A percentile compares a stretch with the other conserved stretches of the same genome.
These are phyloP conservation scores for Setaria viridis DNA, from an alignment of 202 grass and related monocot species.

Conservation along the genomic window DNA sequence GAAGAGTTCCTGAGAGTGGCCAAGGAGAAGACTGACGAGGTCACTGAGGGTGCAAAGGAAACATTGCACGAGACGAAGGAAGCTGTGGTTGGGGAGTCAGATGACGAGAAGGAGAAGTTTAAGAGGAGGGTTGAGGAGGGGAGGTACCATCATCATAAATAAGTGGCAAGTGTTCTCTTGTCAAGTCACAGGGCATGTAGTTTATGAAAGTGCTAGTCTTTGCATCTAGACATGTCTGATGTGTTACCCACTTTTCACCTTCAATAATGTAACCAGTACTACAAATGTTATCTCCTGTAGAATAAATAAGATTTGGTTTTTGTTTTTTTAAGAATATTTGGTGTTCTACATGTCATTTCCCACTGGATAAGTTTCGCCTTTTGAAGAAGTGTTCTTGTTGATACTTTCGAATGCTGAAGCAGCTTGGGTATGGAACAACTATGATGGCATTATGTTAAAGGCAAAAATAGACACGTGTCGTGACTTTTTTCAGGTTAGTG, in stretches of 20 bases:
- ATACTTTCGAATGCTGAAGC: neutral
- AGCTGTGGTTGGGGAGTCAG: constrained; percentile 54
- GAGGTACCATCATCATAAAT: constrained; percentile 65
- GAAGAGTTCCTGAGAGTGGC: constrained; percentile 85
- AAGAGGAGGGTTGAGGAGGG: constrained; percentile 76
- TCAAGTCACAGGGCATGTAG: neutral
- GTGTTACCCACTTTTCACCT: constrained; percentile 3
- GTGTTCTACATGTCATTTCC: neutral
- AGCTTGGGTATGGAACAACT: neutral
- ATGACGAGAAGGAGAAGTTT: constrained; percentile 63
- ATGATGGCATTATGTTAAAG: neutral
- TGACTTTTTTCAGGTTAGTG: neutral
- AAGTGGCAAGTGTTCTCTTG: neutral
- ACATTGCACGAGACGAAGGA: constrained; percentile 65
- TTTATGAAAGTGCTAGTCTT: neutral
- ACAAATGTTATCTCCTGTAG: constrained; percentile 12
- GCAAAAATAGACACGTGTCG: neutral
- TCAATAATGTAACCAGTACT: neutral
- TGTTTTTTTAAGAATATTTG: neutral
- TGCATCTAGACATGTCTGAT: constrained; percentile 4
- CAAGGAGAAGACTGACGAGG: constrained; percentile 75
- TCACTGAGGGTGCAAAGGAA: constrained; percentile 57
- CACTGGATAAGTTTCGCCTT: constrained; percentile 3
- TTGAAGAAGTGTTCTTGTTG: neutral
- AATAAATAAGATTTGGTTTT: constrained; percentile 40